Evolutionary conservation across 176 grass and related monocot species (phyloP).

Genomic region (Eragrostis curvula): DNA sequence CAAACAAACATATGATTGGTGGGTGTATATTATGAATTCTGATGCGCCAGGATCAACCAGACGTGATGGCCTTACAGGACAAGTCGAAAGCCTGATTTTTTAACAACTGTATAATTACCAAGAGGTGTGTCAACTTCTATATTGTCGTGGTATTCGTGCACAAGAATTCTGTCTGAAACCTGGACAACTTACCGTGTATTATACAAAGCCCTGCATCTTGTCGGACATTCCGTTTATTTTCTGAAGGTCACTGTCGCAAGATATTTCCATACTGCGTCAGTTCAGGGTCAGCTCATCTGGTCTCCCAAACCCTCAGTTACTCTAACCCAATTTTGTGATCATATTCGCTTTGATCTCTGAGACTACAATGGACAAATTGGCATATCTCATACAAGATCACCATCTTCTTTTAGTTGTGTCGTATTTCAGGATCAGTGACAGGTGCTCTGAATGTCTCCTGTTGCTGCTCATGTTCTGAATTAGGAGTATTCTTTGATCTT

Average conservation of each 20-base stretch:
- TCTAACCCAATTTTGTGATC: neutral
- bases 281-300: slow-evolving; percentile 8
- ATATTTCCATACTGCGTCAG: neutral
- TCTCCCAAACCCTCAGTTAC: neutral
- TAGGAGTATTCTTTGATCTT: neutral
- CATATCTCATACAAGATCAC: neutral
- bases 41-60: neutral
- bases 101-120: neutral
- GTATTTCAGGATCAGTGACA: neutral
- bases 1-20: neutral
- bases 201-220: neutral
- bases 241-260: neutral
- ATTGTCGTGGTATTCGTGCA: neutral
- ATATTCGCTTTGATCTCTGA: slow-evolving; percentile 26
- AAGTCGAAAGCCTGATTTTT: neutral
- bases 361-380: neutral
- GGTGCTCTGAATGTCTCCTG: slow-evolving; percentile 35
- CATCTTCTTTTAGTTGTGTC: neutral
- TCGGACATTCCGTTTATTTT: neutral
- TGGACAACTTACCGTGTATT: neutral
- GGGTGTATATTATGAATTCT: neutral
- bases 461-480: neutral
- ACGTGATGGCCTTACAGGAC: neutral
- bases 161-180: neutral
- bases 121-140: neutral